phyloP scores from a whole-genome alignment of 2,329 filamentous ascomycete genomes.

The Coniosporium tulheliwenetii region DNA sequence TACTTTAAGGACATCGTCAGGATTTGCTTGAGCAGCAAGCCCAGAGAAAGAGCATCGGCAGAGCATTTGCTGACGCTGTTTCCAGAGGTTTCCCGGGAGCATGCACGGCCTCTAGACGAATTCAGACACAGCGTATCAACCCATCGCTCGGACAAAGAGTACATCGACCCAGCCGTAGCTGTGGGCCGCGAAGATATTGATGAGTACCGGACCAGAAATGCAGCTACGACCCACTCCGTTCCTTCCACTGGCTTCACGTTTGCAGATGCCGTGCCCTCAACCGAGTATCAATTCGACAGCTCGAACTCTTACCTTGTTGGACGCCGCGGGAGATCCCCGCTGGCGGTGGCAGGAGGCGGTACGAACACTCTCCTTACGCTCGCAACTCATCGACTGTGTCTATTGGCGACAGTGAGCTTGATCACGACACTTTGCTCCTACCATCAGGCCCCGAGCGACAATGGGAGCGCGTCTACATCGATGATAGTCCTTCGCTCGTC shows the following conservation, averaged over 20 bases:
- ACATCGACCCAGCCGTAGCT: conserved; percentile 29
- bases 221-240: conserved; percentile 4
- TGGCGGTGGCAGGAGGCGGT: conserved; percentile 13
- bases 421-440: not conserved
- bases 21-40: conserved; percentile 60
- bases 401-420: conserved; percentile 1
- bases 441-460: conserved; percentile 1
- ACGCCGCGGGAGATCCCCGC: conserved; percentile 16
- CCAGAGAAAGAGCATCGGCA: conserved; percentile 58
- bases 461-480: conserved; percentile 23
- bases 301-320: conserved; percentile 28
- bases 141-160: conserved; percentile 28
- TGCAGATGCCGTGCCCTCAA: conserved; percentile 19
- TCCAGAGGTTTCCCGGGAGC: conserved; percentile 24
- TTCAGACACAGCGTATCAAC: conserved; percentile 14
- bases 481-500: conserved; percentile 19
- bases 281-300: conserved; percentile 26
- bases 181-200: conserved; percentile 28
- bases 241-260: conserved; percentile 13
- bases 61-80: conserved; percentile 56
- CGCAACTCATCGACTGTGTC: conserved; percentile 13
- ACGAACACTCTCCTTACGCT: conserved; percentile 16
- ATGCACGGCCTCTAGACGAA: conserved; percentile 2
- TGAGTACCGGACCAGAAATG: conserved; percentile 10
- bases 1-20: conserved; percentile 68